Conservation (phyloP, 1,139 yeast genomes). For the Kurtzmaniella natalensis region DNA sequence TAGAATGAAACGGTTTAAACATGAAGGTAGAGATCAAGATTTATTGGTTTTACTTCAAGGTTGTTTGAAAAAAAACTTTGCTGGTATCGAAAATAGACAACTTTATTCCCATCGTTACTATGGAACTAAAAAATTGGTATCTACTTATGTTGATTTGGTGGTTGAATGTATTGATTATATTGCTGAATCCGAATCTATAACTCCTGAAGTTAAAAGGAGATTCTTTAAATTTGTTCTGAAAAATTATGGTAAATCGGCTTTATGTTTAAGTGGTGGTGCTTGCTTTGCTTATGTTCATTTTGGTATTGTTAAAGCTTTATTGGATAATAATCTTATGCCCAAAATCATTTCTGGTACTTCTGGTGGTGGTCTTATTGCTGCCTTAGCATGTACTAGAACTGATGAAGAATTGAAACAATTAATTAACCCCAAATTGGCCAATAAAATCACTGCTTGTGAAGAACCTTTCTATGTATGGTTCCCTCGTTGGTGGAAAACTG, state of each 20-base stretch:
- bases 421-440: conserved; percentile 59
- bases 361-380: conserved; percentile 81
- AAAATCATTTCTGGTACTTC: conserved; percentile 73
- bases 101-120: conserved; percentile 71
- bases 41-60: conserved; percentile 57
- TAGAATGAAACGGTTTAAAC: conserved; percentile 37
- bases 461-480: conserved; percentile 60
- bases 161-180: conserved; percentile 44
- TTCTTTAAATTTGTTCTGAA: conserved; percentile 57
- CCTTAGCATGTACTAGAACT: conserved; percentile 66
- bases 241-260: conserved; percentile 69
- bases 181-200: conserved; percentile 32
- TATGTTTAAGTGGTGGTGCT: conserved; percentile 78
- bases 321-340: conserved; percentile 66
- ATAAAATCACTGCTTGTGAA: conserved; percentile 67
- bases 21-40: conserved; percentile 27
- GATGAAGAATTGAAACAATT: conserved; percentile 58
- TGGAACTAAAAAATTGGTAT: conserved; percentile 66
- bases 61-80: conserved; percentile 69
- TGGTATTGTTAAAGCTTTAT: conserved; percentile 68
- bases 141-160: conserved; percentile 52
- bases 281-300: conserved; percentile 75
- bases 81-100: conserved; percentile 71
- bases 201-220: conserved; percentile 39
- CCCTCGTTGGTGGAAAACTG: conserved; percentile 67